These are phyloP conservation scores for Calocybe gambosa DNA, from an alignment of 1,284 basidiomycete genomes.

Conservation along the genomic window DNA sequence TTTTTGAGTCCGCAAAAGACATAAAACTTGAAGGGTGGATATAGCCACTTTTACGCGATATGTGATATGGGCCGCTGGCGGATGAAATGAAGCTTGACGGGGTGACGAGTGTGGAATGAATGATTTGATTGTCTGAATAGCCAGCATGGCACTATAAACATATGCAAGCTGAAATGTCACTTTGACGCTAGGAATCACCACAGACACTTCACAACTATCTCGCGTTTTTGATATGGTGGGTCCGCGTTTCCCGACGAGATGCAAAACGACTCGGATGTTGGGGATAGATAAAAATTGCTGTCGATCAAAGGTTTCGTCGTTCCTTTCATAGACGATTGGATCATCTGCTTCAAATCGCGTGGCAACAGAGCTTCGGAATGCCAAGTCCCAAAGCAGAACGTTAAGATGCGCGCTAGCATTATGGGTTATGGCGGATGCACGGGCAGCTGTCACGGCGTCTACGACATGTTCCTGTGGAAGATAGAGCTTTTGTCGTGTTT, in stretches of 20 bases:
- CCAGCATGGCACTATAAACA: slow-evolving; percentile 70
- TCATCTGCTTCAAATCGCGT: slow-evolving; percentile 62
- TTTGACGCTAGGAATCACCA: slow-evolving; percentile 35
- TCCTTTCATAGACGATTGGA: slow-evolving; percentile 47
- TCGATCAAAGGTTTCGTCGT: slow-evolving; percentile 35
- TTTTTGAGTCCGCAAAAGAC: slow-evolving; percentile 42
- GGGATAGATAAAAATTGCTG: slow-evolving; percentile 47
- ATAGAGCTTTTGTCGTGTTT: slow-evolving; percentile 41
- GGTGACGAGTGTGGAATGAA: slow-evolving; percentile 30
- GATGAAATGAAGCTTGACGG: slow-evolving; percentile 5
- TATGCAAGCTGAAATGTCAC: slow-evolving; percentile 61
- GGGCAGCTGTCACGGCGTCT: slow-evolving; percentile 48
- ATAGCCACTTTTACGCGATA: slow-evolving; percentile 30
- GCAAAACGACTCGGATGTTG: slow-evolving; percentile 31
- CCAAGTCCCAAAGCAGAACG: slow-evolving; percentile 40
- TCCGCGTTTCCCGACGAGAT: slow-evolving; percentile 29
- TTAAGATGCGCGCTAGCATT: slow-evolving; percentile 35
- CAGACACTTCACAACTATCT: slow-evolving; percentile 34
- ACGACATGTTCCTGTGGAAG: slow-evolving; percentile 60
- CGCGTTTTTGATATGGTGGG: slow-evolving; percentile 15
- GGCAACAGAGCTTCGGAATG: slow-evolving; percentile 52
- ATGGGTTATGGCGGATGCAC: slow-evolving; percentile 25
- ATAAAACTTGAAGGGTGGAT: slow-evolving; percentile 40
- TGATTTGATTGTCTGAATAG: slow-evolving; percentile 46
- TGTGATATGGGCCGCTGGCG: slow-evolving; percentile 16